These are phyloP conservation scores for Fusarium denticulatum DNA, from an alignment of 2,329 filamentous ascomycete species.

Conservation along the genomic window DNA sequence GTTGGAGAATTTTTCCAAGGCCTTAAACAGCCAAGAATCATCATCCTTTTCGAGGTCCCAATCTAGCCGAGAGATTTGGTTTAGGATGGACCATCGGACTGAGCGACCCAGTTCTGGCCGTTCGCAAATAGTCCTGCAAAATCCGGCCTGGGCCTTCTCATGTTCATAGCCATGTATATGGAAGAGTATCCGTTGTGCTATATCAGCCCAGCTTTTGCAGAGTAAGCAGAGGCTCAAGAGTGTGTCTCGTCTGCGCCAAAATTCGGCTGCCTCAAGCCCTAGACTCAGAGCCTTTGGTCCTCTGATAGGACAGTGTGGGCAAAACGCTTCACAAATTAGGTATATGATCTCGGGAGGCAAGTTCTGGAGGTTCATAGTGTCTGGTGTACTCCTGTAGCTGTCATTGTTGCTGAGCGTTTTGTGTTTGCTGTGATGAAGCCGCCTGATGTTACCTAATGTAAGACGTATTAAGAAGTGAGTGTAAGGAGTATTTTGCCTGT, in stretches of 20 bases:
- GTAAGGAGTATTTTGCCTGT: too few species aligned
- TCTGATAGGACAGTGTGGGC: not conserved
- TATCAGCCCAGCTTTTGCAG: not conserved
- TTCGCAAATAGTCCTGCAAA: constrained; percentile 2
- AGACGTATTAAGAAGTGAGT: too few species aligned
- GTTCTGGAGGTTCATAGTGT: not conserved
- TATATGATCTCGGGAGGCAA: not conserved
- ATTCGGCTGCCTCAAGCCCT: not conserved
- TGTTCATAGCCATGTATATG: not conserved
- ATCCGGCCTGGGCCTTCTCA: not conserved
- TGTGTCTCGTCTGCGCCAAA: not conserved
- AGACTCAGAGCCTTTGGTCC: not conserved
- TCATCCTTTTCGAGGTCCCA: not conserved
- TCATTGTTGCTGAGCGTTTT: too few species aligned
- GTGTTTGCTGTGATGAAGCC: too few species aligned
- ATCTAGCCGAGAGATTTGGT: not conserved
- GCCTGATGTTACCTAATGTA: too few species aligned
- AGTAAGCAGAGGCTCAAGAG: not conserved
- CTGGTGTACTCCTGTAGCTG: not conserved
- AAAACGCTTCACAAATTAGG: not conserved
- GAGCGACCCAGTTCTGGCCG: not conserved
- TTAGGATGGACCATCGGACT: not conserved
- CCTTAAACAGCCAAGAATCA: not conserved
- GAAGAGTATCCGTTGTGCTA: constrained; percentile 10
- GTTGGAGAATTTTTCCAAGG: fast-evolving